phyloP scores from a whole-genome alignment of 805 yeast genomes.

The Schwanniomyces vanrijiae region DNA sequence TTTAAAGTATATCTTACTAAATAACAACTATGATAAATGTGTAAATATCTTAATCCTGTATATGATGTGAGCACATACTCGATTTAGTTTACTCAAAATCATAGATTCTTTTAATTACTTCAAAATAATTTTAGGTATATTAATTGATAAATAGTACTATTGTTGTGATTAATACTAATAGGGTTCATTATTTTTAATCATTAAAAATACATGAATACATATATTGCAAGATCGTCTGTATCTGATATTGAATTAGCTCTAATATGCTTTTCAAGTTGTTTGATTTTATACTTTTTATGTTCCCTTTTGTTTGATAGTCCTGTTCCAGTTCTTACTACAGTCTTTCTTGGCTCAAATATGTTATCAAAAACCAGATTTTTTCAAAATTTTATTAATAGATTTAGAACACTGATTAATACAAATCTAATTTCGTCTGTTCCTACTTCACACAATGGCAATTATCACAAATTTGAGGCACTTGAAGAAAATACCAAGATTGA shows the following conservation, averaged over 20 bases:
- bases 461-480: slow-evolving; percentile 13
- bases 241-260: slow-evolving; percentile 19
- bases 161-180: too few relatives aligned
- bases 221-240: background rate
- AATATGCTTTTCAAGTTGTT: slow-evolving; percentile 14
- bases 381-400: slow-evolving; percentile 12
- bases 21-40: background rate
- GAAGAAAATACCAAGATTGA: slow-evolving; percentile 24
- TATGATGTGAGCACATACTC: background rate
- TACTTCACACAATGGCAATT: slow-evolving; percentile 2
- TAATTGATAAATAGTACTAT: background rate
- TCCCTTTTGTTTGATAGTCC: slow-evolving; percentile 17
- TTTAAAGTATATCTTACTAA: background rate
- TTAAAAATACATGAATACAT: background rate
- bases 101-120: too few relatives aligned
- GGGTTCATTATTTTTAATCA: too few relatives aligned
- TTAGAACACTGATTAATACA: background rate
- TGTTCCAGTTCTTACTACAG: slow-evolving; percentile 26
- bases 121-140: too few relatives aligned
- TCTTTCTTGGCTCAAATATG: slow-evolving; percentile 35
- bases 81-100: too few relatives aligned
- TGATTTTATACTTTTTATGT: slow-evolving; percentile 19
- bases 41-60: background rate
- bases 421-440: background rate
- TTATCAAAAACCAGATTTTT: slow-evolving; percentile 24